These are phyloP conservation scores for Fusarium tjaetaba DNA, from an alignment of 2,329 filamentous ascomycete genomes.

Conservation along the genomic window DNA sequence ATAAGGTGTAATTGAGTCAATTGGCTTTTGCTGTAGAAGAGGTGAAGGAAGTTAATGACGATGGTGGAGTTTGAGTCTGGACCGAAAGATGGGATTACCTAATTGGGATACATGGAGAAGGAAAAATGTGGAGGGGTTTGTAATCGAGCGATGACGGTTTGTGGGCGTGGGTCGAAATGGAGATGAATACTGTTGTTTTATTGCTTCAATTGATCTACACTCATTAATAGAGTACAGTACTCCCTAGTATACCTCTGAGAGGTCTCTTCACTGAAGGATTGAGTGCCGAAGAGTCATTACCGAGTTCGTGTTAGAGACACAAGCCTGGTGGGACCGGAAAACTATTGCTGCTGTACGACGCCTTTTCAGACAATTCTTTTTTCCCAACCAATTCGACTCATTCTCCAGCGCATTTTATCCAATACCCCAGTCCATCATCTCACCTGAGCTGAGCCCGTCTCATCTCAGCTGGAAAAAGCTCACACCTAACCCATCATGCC, in stretches of 20 bases:
- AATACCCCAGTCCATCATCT: background rate
- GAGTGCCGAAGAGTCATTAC: background rate
- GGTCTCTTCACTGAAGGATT: background rate
- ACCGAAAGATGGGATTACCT: constrained; percentile 12
- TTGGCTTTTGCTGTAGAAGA: background rate
- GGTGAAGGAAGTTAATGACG: background rate
- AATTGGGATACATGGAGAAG: constrained; percentile 14
- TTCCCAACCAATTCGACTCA: constrained; percentile 1
- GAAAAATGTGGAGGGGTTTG: constrained; percentile 38
- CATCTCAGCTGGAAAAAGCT: background rate
- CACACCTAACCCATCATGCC: constrained; percentile 14
- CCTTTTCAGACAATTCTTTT: background rate
- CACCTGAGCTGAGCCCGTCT: background rate
- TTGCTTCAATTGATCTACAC: background rate
- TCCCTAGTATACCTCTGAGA: background rate
- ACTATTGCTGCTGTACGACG: background rate
- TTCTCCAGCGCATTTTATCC: background rate
- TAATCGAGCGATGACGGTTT: constrained; percentile 34
- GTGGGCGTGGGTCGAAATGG: constrained; percentile 1
- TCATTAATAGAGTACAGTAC: background rate
- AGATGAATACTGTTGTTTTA: background rate
- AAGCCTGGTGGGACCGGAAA: constrained; percentile 14
- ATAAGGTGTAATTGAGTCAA: constrained; percentile 1
- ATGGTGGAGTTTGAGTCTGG: constrained; percentile 16
- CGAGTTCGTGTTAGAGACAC: constrained; percentile 7